Conservation (phyloP, 495 filamentous ascomycete species). For the Tirmania nivea region DNA sequence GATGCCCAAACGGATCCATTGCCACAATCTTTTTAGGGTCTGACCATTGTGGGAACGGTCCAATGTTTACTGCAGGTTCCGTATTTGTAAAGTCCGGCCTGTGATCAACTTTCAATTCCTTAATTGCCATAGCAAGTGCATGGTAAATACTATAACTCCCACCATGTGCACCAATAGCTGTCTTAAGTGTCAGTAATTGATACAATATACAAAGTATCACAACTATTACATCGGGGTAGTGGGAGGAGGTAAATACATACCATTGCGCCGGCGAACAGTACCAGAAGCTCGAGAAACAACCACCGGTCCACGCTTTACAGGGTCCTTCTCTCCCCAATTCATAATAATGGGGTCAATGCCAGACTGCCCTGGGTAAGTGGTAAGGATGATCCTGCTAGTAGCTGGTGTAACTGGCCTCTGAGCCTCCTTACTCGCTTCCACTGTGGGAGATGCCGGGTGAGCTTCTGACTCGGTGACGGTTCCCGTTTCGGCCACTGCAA, state of each 20-base stretch:
- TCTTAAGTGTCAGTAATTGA: not conserved
- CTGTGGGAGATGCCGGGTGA: constrained; percentile 6
- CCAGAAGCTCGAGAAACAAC: constrained; percentile 57
- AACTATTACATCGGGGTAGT: constrained; percentile 6
- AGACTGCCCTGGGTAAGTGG: constrained; percentile 79
- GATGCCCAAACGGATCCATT: constrained; percentile 87
- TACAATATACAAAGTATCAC: constrained; percentile 3
- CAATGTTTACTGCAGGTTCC: constrained; percentile 70
- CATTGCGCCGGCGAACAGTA: constrained; percentile 72
- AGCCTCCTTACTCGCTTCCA: constrained; percentile 4
- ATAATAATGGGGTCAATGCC: constrained; percentile 79
- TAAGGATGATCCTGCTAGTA: constrained; percentile 44
- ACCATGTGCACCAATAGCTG: constrained; percentile 61
- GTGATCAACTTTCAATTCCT: constrained; percentile 65
- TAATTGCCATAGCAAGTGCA: constrained; percentile 77
- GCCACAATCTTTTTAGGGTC: constrained; percentile 91
- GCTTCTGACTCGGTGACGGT: not conserved
- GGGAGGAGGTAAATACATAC: constrained; percentile 23
- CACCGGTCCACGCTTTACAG: constrained; percentile 60
- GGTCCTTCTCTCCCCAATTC: constrained; percentile 68
- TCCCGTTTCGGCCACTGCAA: not conserved
- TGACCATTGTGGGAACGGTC: constrained; percentile 71
- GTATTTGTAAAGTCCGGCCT: constrained; percentile 88
- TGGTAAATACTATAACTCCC: constrained; percentile 97
- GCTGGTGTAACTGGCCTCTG: constrained; percentile 26